Base-by-base conservation (phyloP, 306 rosid species). In the Pyrus bretschneideri region DNA sequence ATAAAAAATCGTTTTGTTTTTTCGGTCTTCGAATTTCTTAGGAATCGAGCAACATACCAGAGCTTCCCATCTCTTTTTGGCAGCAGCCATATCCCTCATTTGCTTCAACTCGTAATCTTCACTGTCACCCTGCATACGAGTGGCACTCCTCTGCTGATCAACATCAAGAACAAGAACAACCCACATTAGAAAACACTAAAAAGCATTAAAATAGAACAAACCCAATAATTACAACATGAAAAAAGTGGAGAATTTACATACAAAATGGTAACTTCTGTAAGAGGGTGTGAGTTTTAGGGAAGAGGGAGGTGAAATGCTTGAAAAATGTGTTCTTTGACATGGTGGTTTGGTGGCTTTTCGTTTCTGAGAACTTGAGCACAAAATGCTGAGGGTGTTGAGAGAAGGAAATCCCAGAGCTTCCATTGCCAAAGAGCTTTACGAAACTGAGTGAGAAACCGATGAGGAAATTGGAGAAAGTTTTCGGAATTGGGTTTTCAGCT, bases 1-100 rank as follows among this genome's bases (percentile, higher is more conserved):
- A 21, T 21, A 22, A 6, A 5, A 18, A 55, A 40, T 18, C 44
- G 33, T n/a, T 3, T 45, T 12, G n/a, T 14, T 74, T 31, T 31
- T 14, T 77, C 5, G 2, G 4, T 52, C 45, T 52, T 45, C 22
- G 12, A 22, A 57, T 21, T 74, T 42, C 31, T 61, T 19, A 46
- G 5, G 45, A 78, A 12, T 23, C 14, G 22, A 35, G 40, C 68
- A 84, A 88, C 72, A 78, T 87, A 95, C 97, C 98, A 92, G 83
- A 84, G 97, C 86, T 68, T 95, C 97, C 97, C 97, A 90, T 92
- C 97, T 90, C 87, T 90, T 95, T 73, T 86, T 92, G 59, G 98
- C 97, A 76, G 98, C 93, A 84, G 92, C 88, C 97, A 95, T 89
- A 70, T 90, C 97, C 84, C 87, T 92, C 85, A 83, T 78, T 88